Conservation (phyloP, 257 asterid species). For the Vinca minor region DNA sequence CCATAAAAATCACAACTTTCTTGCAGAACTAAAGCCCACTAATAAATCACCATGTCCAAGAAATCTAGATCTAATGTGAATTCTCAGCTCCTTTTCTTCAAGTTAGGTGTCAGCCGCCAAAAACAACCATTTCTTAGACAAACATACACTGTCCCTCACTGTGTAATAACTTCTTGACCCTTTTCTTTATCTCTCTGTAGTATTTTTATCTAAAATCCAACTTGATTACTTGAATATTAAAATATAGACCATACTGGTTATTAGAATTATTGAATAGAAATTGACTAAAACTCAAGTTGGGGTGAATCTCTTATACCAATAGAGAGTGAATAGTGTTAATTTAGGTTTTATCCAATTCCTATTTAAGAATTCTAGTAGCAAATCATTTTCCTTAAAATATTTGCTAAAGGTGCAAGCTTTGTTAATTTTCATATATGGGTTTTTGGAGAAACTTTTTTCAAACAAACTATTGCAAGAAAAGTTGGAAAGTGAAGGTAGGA, state of each 20-base stretch:
- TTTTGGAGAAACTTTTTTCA: background rate
- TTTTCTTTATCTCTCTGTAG: background rate
- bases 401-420: conserved; percentile 5
- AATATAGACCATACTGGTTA: no score
- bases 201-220: background rate
- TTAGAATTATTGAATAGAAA: no score
- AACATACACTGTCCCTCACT: background rate
- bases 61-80: conserved; percentile 47
- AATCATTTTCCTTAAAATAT: background rate
- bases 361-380: no score
- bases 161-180: background rate
- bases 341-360: no score
- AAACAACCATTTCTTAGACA: background rate
- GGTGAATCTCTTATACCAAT: no score
- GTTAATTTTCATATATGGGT: background rate
- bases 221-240: conserved; percentile 3
- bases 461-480: background rate
- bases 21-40: conserved; percentile 8
- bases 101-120: conserved; percentile 15
- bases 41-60: conserved; percentile 11
- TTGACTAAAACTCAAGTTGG: no score
- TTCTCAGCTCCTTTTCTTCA: conserved; percentile 10
- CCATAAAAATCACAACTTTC: conserved; percentile 15
- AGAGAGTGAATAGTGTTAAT: no score
- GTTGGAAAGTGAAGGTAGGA: background rate